Evolutionary conservation across 768 basidiomycete species (phyloP).

Genomic region (Tylopilus felleus): DNA sequence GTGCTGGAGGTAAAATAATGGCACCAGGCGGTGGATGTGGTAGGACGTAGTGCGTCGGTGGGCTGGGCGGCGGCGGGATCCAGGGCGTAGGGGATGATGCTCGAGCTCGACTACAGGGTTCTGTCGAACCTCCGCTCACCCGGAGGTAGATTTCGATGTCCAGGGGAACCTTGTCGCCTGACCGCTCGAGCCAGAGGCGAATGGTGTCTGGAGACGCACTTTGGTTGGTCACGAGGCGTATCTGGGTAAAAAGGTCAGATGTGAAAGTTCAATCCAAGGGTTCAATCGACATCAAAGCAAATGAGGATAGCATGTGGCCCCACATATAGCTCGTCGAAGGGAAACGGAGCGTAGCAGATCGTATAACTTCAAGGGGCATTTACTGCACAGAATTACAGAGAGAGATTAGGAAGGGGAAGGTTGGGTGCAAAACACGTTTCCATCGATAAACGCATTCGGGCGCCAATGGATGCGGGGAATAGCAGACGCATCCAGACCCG

Average conservation of each 20-base stretch:
- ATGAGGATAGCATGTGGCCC: constrained; percentile 1
- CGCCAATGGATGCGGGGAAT: constrained; percentile 14
- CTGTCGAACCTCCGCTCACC: constrained; percentile 35
- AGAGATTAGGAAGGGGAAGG: background rate
- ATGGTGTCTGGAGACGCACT: constrained; percentile 73
- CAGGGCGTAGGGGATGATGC: constrained; percentile 31
- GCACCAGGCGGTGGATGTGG: constrained; percentile 28
- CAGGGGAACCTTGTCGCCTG: constrained; percentile 64
- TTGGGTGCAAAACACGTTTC: constrained; percentile 9
- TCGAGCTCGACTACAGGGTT: constrained; percentile 20
- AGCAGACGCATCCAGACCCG: constrained; percentile 1
- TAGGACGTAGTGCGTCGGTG: constrained; percentile 40
- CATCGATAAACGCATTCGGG: constrained; percentile 14
- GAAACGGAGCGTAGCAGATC: background rate
- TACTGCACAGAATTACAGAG: background rate
- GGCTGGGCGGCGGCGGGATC: constrained; percentile 29
- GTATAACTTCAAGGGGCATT: background rate
- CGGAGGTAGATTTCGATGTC: constrained; percentile 80
- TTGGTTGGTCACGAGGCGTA: constrained; percentile 69
- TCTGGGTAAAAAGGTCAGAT: constrained; percentile 38
- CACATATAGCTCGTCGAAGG: background rate
- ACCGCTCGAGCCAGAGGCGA: constrained; percentile 79
- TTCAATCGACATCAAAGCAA: background rate
- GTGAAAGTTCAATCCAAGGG: background rate
- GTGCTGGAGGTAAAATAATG: constrained; percentile 35